A percentile compares a stretch with the other conserved stretches of the same genome.
phyloP scores from a whole-genome alignment of 495 filamentous ascomycete species.

The Extremus antarcticus region DNA sequence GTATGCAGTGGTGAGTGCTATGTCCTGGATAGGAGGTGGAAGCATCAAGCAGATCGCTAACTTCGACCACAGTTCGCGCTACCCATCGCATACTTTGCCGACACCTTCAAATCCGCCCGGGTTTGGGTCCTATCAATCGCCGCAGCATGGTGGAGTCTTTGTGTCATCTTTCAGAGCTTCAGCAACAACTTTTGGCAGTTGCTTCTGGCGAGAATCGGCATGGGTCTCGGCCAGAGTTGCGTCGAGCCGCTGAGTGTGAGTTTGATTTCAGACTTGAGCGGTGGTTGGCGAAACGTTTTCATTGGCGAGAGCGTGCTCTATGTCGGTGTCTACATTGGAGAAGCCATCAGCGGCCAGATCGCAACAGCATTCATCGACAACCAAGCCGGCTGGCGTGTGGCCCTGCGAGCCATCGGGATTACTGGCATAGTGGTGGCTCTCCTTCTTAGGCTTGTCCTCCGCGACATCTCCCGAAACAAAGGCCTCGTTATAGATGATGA shows the following conservation, averaged over 20 bases:
- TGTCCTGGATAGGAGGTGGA: neutral
- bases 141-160: constrained; percentile 27
- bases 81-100: constrained; percentile 19
- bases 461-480: constrained; percentile 16
- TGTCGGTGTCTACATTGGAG: constrained; percentile 28
- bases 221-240: constrained; percentile 26
- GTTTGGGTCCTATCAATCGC: constrained; percentile 24
- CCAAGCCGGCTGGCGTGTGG: constrained; percentile 21
- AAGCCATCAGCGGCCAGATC: constrained; percentile 27
- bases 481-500: neutral
- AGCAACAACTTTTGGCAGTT: constrained; percentile 28
- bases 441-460: constrained; percentile 20
- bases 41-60: neutral
- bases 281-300: constrained; percentile 25
- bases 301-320: constrained; percentile 27
- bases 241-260: constrained; percentile 28
- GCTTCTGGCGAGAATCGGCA: constrained; percentile 26
- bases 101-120: constrained; percentile 21
- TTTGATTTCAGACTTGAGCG: constrained; percentile 28
- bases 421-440: constrained; percentile 24
- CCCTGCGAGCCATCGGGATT: constrained; percentile 26
- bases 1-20: no score
- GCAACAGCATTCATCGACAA: constrained; percentile 22
- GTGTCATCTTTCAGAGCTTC: constrained; percentile 27
- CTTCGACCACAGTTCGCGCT: no score